Conservation (phyloP, 2,329 filamentous ascomycete genomes). For the Aschersonia sp. region DNA sequence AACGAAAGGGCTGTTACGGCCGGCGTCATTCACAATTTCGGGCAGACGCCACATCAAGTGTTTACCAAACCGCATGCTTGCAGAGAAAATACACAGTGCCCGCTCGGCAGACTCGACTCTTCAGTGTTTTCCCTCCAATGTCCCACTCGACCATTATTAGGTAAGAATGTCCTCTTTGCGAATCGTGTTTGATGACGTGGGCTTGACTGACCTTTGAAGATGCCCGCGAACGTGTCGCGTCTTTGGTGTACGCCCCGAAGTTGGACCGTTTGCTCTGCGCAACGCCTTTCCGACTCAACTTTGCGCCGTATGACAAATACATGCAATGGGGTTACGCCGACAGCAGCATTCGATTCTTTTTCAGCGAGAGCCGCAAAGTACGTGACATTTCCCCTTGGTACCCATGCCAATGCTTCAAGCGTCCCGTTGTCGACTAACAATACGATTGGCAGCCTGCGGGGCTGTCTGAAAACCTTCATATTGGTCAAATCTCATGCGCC, state of each 20-base stretch:
- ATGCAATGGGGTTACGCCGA: constrained; percentile 95
- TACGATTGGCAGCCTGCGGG: constrained; percentile 44
- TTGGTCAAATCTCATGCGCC: constrained; percentile 73
- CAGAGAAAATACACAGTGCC: constrained; percentile 54
- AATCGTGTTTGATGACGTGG: too few species aligned
- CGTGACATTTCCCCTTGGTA: constrained; percentile 2
- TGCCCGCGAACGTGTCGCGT: constrained; percentile 66
- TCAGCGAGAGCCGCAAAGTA: constrained; percentile 66
- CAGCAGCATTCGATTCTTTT: constrained; percentile 82
- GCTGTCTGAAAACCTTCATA: constrained; percentile 85
- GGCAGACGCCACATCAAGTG: constrained; percentile 91
- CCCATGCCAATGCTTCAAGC: too few species aligned
- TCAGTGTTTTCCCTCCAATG: constrained; percentile 62
- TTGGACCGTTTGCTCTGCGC: constrained; percentile 74
- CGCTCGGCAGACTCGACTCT: constrained; percentile 59
- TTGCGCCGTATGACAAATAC: constrained; percentile 85
- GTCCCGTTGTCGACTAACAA: too few species aligned
- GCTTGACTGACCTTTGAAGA: constrained; percentile 18
- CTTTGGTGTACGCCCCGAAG: constrained; percentile 63
- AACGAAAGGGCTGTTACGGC: constrained; percentile 81
- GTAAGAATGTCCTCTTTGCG: constrained; percentile 18
- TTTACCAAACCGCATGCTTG: constrained; percentile 69
- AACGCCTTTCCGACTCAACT: constrained; percentile 71
- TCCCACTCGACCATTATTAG: constrained; percentile 64
- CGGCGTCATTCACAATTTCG: constrained; percentile 96